These are phyloP conservation scores for Aspergillus carbonarius DNA, from an alignment of 2,329 filamentous ascomycete species.

Conservation along the genomic window DNA sequence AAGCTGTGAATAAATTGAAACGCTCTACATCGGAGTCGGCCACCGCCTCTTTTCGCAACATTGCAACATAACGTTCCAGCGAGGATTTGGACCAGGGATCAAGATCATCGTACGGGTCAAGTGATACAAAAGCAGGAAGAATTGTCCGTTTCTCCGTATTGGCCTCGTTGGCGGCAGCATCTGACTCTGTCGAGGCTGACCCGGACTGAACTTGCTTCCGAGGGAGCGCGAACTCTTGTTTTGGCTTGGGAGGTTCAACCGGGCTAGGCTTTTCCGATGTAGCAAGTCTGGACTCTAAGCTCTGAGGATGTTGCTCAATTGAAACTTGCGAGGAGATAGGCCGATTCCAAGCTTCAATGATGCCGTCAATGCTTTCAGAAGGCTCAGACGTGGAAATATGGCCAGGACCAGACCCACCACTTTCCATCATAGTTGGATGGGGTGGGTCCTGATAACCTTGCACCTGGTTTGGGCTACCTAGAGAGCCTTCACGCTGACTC, in stretches of 20 bases:
- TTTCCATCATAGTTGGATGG: conserved; percentile 29
- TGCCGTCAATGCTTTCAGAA: conserved; percentile 43
- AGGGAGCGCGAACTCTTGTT: conserved; percentile 6
- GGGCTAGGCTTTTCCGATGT: conserved; percentile 14
- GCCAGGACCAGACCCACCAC: conserved; percentile 28
- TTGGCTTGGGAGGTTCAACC: conserved; percentile 12
- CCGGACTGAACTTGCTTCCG: conserved; percentile 1
- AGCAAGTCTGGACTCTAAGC: conserved; percentile 1
- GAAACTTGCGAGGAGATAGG: conserved; percentile 27
- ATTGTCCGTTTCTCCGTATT: conserved; percentile 5
- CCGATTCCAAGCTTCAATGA: conserved; percentile 46
- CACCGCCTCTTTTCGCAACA: conserved; percentile 54
- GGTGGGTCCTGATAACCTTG: conserved; percentile 15
- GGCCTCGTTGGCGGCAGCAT: neutral
- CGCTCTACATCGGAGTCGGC: conserved; percentile 52
- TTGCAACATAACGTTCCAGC: conserved; percentile 54
- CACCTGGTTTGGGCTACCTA: conserved; percentile 24
- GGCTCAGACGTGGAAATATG: conserved; percentile 26
- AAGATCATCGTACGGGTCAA: conserved; percentile 53
- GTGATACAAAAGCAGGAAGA: conserved; percentile 21
- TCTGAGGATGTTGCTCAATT: conserved; percentile 2
- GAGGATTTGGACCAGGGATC: conserved; percentile 59
- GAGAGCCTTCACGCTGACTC: conserved; percentile 14
- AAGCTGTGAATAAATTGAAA: conserved; percentile 54
- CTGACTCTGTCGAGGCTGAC: neutral